Base-by-base conservation (phyloP, 352 stramenopile genomes). In the Phytophthora pistaciae region DNA sequence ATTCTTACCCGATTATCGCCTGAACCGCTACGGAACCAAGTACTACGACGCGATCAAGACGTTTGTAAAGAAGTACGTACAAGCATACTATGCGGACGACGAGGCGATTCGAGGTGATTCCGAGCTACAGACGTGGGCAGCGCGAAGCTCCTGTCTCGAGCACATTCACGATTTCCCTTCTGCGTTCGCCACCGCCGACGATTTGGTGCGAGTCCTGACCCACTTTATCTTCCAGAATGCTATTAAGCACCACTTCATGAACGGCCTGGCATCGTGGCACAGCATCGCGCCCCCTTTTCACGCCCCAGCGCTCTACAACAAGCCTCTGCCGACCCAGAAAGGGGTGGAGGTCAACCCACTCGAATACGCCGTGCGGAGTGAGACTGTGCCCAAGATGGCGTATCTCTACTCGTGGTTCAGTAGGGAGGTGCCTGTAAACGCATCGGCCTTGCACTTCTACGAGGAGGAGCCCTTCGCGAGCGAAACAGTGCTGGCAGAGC, bases 201-300 rank as follows among this genome's bases (percentile, higher is more conserved):
- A 52, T 1, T 60, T 90, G 7, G 40, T 60, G 0, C 66, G 48
- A 25, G 48, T 90, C 1, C 20, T 90, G 46, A 73, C 71, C 16
- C 59, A 85, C 38, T 65, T 84, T 29, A 66, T 87, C 21, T 87
- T 84, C 40, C 68, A 79, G 58, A 78, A 66, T 31, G 59, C 72
- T 0, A 65, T 85, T 33, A 75, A 77, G 27, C 79, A 90, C 70
- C 75, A 87, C 44, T 74, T 75, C 25, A 84, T 90, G 74, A 87
- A 85, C 57, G 77, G 82, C 23, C 40, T 60, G 7, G 60, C 66
- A 9, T 75, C 75, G 7, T 90, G 82, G 82, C 71, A 87, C 67
- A 69, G 56, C 33, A 70, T 70, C 23, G 70, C 63, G 1, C 66
- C 74, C 25, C 77, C 77, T 2, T 84, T 72, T 36, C 66, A 66